Evolutionary conservation across 305 asterid species (phyloP), one percentile per base, ranked within the genome.

Genomic region (Coffea humblotiana): DNA sequence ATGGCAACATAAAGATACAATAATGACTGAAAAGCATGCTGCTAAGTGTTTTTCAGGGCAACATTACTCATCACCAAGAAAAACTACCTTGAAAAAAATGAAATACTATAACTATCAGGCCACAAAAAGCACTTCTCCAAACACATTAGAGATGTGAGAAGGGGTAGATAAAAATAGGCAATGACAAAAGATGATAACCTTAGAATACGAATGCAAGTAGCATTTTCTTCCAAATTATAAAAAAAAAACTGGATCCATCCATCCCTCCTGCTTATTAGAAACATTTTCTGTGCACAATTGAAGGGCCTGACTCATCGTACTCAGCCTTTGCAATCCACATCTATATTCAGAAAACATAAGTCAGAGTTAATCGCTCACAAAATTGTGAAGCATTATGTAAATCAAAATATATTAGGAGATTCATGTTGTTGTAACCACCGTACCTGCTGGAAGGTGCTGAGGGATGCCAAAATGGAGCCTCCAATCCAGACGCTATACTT

Each of bases 391-490:
- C n/a, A 16, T 45, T 61, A 63, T 16, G 11, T 25, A 11, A 11
- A 25, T 21, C 4, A 7, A 27, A 49, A 45, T 2, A 51, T 77
- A 71, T 35, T 37, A 51, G 25, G 2, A 73, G 25, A 56, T 29
- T 52, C 32, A 25, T 6, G 63, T 58, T 12, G 9, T 0, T 25
- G 40, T 12, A 60, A 43, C 19, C 70, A 54, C 49, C 45, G 18
- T 71, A 82, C 85, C 85, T 82, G 85, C 82, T 82, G 85, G 85
- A 82, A 82, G 63, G 85, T 82, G 78, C 85, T 82, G 80, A 82
- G 82, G 66, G 85, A 82, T 74, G 85, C 85, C 78, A 82, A 75
- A 74, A 82, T 79, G 78, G 85, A 82, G 9, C 85, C 85, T 74
- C 85, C 85, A 4, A 82, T 82, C 85, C 85, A 82, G 19, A 82